phyloP scores from a whole-genome alignment of 75 land plant genomes.

The Picea sitchensis region DNA sequence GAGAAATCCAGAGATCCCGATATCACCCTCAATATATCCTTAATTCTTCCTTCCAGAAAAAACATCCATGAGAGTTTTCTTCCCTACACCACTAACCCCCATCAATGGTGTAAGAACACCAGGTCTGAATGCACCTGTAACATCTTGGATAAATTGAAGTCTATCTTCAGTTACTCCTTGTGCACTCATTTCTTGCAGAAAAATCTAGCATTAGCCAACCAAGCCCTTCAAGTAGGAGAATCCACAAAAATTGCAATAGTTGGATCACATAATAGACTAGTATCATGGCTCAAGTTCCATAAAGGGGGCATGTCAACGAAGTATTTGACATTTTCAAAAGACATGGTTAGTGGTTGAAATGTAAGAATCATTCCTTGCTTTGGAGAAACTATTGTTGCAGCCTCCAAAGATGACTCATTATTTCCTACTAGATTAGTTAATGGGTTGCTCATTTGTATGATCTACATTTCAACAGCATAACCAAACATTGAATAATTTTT shows the following conservation, averaged over 20 bases:
- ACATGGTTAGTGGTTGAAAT: slow-evolving; percentile 68
- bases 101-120: slow-evolving; percentile 66
- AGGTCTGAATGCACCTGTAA: slow-evolving; percentile 65
- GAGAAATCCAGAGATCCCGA: slow-evolving; percentile 56
- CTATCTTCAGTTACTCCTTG: slow-evolving; percentile 43
- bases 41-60: slow-evolving; percentile 74
- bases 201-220: neutral
- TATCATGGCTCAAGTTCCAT: slow-evolving; percentile 4
- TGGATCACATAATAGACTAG: neutral
- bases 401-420: neutral
- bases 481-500: neutral
- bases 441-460: neutral
- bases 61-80: slow-evolving; percentile 75
- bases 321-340: slow-evolving; percentile 74
- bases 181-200: slow-evolving; percentile 49
- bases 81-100: slow-evolving; percentile 78
- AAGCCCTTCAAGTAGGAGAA: neutral
- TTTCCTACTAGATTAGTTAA: slow-evolving; percentile 17
- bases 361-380: slow-evolving; percentile 83
- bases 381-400: neutral
- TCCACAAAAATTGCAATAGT: neutral
- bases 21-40: slow-evolving; percentile 58
- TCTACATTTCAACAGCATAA: neutral
- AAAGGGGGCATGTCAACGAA: slow-evolving; percentile 73
- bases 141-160: slow-evolving; percentile 41